These are phyloP conservation scores for Aspergillus sojae DNA, from an alignment of 2,329 filamentous ascomycete genomes.

Conservation along the genomic window DNA sequence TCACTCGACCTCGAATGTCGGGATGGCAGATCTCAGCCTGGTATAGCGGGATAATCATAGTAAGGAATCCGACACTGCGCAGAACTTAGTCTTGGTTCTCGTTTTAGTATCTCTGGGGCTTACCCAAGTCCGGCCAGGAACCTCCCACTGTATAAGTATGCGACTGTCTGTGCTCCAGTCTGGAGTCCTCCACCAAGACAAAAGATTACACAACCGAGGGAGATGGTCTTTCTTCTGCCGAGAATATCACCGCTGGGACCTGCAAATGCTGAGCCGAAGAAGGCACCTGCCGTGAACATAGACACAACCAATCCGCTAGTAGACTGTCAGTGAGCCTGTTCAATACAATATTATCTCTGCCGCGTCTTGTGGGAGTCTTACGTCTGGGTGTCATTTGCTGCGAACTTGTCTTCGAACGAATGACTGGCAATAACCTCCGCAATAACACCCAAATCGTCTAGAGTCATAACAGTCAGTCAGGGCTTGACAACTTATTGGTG, in stretches of 20 bases:
- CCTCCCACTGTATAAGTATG: conserved; percentile 71
- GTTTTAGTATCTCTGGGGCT: conserved; percentile 15
- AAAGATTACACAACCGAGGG: conserved; percentile 72
- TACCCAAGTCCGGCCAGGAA: conserved; percentile 61
- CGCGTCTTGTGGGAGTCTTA: conserved; percentile 18
- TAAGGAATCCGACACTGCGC: conserved; percentile 59
- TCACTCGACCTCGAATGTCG: conserved; percentile 73
- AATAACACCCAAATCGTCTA: conserved; percentile 62
- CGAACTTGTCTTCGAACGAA: conserved; percentile 39
- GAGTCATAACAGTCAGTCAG: conserved; percentile 8
- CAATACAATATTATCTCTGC: not conserved
- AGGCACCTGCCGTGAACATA: conserved; percentile 75
- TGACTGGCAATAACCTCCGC: conserved; percentile 56
- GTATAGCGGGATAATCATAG: conserved; percentile 71
- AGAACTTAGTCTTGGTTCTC: conserved; percentile 39
- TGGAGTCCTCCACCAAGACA: conserved; percentile 72
- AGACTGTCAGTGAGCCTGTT: not conserved
- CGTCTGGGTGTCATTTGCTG: conserved; percentile 33
- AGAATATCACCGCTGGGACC: conserved; percentile 66
- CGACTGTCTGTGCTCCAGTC: conserved; percentile 63
- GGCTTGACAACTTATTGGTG: too few species aligned
- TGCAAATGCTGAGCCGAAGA: conserved; percentile 67
- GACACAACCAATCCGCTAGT: conserved; percentile 70
- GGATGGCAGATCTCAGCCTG: conserved; percentile 81
- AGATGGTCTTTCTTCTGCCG: conserved; percentile 72